Evolutionary conservation across 208 protist species (phyloP).

Genomic region (Wallacemonas collosoma): DNA sequence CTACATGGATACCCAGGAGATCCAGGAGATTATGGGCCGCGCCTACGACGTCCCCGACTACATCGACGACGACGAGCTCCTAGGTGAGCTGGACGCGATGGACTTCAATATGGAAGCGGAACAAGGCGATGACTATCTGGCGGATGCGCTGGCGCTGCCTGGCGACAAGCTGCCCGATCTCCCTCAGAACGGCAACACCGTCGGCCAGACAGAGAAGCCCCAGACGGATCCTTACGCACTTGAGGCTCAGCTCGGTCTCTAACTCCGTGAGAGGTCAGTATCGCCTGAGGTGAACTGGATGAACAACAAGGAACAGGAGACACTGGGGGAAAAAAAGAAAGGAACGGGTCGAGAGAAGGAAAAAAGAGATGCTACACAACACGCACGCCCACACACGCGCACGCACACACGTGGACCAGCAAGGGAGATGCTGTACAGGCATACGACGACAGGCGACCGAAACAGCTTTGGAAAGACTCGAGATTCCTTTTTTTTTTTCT

Average conservation of each 20-base stretch:
- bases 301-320: not conserved
- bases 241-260: constrained; percentile 88
- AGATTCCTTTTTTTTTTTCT: constrained; percentile 24
- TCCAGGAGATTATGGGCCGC: constrained; percentile 93
- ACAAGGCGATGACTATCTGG: constrained; percentile 59
- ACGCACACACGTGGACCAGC: too few relatives aligned
- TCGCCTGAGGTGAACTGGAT: not conserved
- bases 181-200: constrained; percentile 36
- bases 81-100: constrained; percentile 88
- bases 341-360: not conserved
- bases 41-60: constrained; percentile 91
- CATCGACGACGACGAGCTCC: constrained; percentile 93
- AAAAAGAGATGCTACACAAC: constrained; percentile 5
- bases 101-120: constrained; percentile 84
- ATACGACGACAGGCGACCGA: not conserved
- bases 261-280: not conserved
- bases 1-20: constrained; percentile 92
- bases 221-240: constrained; percentile 76
- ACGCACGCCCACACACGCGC: too few relatives aligned
- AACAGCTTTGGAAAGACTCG: constrained; percentile 20
- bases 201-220: constrained; percentile 41
- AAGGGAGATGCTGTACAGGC: not conserved
- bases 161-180: constrained; percentile 58
- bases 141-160: constrained; percentile 79
- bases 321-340: not conserved